Percentiles rank a stretch among this genome's conserved stretches.
Evolutionary conservation across 2,329 filamentous ascomycete genomes (phyloP).

Genomic region (Aciculosporium take): DNA sequence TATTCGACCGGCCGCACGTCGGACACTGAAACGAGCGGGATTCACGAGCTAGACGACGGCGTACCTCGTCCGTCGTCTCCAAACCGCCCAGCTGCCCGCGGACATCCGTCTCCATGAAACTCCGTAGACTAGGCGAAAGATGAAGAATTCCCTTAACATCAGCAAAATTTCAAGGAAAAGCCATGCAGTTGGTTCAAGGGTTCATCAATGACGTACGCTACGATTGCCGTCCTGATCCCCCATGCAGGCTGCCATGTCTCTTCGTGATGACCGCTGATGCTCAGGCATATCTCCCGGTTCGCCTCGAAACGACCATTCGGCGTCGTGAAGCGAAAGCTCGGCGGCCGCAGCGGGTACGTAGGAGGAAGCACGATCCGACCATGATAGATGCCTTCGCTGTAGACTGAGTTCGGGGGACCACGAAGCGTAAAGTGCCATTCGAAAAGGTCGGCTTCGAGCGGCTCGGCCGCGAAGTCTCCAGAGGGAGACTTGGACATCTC

Average conservation of each 20-base stretch:
- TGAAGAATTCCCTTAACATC: too few species aligned
- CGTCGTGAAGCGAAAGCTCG: conserved; percentile 89
- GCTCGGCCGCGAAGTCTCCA: conserved; percentile 70
- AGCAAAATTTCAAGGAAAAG: too few species aligned
- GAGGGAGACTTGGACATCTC: conserved; percentile 72
- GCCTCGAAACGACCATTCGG: conserved; percentile 87
- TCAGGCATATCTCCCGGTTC: conserved; percentile 92
- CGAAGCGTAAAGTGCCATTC: conserved; percentile 99
- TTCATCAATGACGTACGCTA: conserved; percentile 29
- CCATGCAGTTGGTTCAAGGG: too few species aligned
- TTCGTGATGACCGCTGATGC: conserved; percentile 88
- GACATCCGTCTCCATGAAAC: conserved; percentile 86
- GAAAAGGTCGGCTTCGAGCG: conserved; percentile 80
- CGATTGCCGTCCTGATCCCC: conserved; percentile 82
- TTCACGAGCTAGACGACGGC: conserved; percentile 54
- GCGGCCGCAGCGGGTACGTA: conserved; percentile 80
- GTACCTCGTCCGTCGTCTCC: conserved; percentile 55
- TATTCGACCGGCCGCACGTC: conserved; percentile 56
- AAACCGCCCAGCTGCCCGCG: conserved; percentile 82
- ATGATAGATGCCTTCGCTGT: conserved; percentile 77
- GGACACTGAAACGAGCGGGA: conserved; percentile 54
- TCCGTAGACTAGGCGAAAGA: conserved; percentile 41
- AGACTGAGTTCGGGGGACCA: conserved; percentile 70
- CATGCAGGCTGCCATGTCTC: conserved; percentile 98
- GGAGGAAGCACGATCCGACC: conserved; percentile 85